phyloP scores from a whole-genome alignment of 1,139 yeast genomes.

The Kluyveromyces sp. region DNA sequence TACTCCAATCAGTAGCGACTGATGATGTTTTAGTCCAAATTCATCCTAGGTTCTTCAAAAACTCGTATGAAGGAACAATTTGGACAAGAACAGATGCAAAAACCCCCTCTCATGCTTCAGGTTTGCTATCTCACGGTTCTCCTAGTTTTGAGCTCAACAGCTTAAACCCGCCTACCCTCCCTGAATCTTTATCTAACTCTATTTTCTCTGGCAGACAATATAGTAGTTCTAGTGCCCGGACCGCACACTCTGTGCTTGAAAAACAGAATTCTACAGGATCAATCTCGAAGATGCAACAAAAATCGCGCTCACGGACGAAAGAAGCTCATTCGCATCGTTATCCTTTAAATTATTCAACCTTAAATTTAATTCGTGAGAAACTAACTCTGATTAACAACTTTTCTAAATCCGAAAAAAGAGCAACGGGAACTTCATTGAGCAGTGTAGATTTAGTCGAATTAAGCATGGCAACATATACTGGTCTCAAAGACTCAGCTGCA shows the following conservation, averaged over 20 bases:
- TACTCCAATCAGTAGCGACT: constrained; percentile 18
- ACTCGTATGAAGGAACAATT: constrained; percentile 65
- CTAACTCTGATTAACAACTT: constrained; percentile 12
- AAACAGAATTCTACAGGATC: constrained; percentile 5
- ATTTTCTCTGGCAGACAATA: constrained; percentile 3
- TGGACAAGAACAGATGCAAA: constrained; percentile 56
- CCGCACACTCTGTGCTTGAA: constrained; percentile 7
- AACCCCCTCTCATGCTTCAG: neutral
- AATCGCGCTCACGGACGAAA: constrained; percentile 16
- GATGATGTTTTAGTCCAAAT: constrained; percentile 48
- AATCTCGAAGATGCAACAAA: constrained; percentile 4
- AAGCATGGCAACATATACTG: constrained; percentile 27
- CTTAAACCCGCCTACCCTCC: neutral
- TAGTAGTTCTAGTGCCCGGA: constrained; percentile 4
- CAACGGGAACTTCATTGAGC: neutral
- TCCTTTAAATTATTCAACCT: constrained; percentile 23
- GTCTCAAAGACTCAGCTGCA: constrained; percentile 24
- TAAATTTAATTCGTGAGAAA: constrained; percentile 18
- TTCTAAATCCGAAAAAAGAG: constrained; percentile 8
- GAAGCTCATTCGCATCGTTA: constrained; percentile 16
- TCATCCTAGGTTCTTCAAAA: constrained; percentile 57
- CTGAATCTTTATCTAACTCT: constrained; percentile 4
- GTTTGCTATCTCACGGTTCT: neutral
- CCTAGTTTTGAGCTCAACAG: neutral
- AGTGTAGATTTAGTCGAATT: constrained; percentile 23